Conservation (phyloP, 169 alveolate genomes). For the Sarcocystis neurona region DNA sequence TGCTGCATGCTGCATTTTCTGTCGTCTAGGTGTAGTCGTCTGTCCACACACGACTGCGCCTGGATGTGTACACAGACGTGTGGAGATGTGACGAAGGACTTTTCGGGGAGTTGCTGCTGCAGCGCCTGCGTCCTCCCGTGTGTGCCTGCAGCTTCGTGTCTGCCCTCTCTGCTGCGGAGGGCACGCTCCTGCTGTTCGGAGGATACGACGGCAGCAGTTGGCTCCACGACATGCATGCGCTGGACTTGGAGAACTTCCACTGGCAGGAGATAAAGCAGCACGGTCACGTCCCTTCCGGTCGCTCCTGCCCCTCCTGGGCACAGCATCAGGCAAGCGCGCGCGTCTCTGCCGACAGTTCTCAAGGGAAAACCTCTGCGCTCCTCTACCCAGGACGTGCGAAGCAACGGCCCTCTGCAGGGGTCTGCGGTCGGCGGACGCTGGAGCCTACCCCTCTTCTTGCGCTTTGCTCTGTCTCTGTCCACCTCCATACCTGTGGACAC, state of each 20-base stretch:
- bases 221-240: conserved; percentile 82
- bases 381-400: no score
- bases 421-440: no score
- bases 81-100: conserved; percentile 64
- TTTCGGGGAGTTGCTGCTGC: conserved; percentile 70
- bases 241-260: conserved; percentile 71
- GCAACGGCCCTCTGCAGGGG: no score
- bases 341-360: background rate
- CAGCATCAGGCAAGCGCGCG: conserved; percentile 66
- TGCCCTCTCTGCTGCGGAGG: conserved; percentile 65
- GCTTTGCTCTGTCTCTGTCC: no score
- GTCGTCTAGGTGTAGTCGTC: background rate
- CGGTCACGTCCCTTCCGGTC: conserved; percentile 72
- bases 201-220: conserved; percentile 87
- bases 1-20: background rate
- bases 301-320: conserved; percentile 76
- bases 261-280: conserved; percentile 66
- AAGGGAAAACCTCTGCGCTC: conserved; percentile 26
- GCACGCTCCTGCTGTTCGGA: conserved; percentile 78
- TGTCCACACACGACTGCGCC: background rate
- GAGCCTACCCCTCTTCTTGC: no score
- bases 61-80: background rate
- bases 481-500: no score
- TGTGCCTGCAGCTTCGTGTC: conserved; percentile 54
- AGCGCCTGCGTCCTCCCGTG: no score